Conservation (phyloP, 164 flowering plant genomes). For the Dillenia suffruticosa region DNA sequence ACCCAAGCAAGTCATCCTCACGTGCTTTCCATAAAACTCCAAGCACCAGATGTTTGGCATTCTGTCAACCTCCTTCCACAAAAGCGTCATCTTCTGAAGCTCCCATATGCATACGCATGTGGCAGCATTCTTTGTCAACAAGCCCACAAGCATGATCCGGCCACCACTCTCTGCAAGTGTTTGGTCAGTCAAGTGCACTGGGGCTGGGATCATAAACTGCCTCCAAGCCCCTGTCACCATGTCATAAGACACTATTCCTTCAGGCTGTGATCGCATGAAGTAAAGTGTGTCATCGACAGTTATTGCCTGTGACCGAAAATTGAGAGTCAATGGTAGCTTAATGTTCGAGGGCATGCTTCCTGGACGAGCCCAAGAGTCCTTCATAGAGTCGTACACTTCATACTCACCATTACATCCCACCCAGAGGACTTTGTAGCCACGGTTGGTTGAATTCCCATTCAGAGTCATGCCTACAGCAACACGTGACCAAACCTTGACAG, state of each 20-base stretch:
- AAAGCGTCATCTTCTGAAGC: conserved; percentile 96
- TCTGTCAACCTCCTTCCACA: conserved; percentile 99
- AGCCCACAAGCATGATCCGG: conserved; percentile 79
- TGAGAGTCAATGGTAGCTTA: conserved; percentile 68
- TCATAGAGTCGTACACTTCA: conserved; percentile 76
- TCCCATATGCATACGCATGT: conserved; percentile 99
- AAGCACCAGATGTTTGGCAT: conserved; percentile 99
- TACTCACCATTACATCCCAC: conserved; percentile 75
- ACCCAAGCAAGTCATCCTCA: conserved; percentile 93
- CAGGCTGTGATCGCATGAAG: conserved; percentile 86
- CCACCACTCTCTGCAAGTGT: conserved; percentile 81
- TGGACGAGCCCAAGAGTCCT: conserved; percentile 63
- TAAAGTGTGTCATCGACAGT: conserved; percentile 45
- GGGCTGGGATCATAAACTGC: conserved; percentile 72
- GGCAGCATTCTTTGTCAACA: conserved; percentile 90
- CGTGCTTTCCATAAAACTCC: conserved; percentile 98
- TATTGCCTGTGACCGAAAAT: conserved; percentile 73
- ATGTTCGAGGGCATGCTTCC: conserved; percentile 65
- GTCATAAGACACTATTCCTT: conserved; percentile 76
- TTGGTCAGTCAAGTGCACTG: conserved; percentile 60
- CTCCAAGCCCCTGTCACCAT: conserved; percentile 71
- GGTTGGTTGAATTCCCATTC: conserved; percentile 31
- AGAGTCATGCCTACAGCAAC: conserved; percentile 88
- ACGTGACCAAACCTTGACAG: conserved; percentile 81
- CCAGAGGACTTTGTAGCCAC: conserved; percentile 86